Conservation (phyloP, 2,329 filamentous ascomycete genomes). For the Claviceps spartinae region DNA sequence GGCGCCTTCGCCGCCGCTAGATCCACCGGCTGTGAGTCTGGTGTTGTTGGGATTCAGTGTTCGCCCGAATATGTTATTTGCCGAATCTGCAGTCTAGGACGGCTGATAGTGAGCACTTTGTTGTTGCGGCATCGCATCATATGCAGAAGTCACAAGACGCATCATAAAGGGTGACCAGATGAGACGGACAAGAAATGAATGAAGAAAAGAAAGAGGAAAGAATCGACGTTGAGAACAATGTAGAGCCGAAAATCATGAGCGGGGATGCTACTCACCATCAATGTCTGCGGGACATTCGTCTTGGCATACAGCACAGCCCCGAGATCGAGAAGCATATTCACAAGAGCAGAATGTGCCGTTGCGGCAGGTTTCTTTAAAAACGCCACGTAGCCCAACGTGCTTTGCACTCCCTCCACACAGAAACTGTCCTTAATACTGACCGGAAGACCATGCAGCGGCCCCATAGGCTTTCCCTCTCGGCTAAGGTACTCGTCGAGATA, state of each 20-base stretch:
- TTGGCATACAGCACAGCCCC: conserved; percentile 22
- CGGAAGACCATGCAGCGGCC: conserved; percentile 13
- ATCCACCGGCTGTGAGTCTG: conserved; percentile 13
- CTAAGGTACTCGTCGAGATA: conserved; percentile 9
- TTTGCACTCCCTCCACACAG: conserved; percentile 10
- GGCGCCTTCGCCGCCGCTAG: conserved; percentile 12
- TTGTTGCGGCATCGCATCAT: no score
- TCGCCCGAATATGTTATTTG: conserved; percentile 22
- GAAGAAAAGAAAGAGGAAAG: not conserved
- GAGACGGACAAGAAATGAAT: not conserved
- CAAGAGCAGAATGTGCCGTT: conserved; percentile 11
- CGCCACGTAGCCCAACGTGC: conserved; percentile 14
- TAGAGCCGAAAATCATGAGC: not conserved
- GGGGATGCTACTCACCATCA: conserved; percentile 34
- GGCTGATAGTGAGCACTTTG: no score
- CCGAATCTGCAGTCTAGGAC: conserved; percentile 19
- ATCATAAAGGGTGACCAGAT: not conserved
- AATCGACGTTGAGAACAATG: no score
- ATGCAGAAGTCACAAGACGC: not conserved
- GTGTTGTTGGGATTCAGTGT: conserved; percentile 22
- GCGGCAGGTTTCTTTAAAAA: conserved; percentile 13
- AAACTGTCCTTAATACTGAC: conserved; percentile 16
- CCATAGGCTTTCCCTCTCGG: conserved; percentile 6
- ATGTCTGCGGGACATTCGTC: conserved; percentile 43
- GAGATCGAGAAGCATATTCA: conserved; percentile 12